These are phyloP conservation scores for Diaporthe aspalathi DNA, from an alignment of 2,329 filamentous ascomycete species.

Conservation along the genomic window DNA sequence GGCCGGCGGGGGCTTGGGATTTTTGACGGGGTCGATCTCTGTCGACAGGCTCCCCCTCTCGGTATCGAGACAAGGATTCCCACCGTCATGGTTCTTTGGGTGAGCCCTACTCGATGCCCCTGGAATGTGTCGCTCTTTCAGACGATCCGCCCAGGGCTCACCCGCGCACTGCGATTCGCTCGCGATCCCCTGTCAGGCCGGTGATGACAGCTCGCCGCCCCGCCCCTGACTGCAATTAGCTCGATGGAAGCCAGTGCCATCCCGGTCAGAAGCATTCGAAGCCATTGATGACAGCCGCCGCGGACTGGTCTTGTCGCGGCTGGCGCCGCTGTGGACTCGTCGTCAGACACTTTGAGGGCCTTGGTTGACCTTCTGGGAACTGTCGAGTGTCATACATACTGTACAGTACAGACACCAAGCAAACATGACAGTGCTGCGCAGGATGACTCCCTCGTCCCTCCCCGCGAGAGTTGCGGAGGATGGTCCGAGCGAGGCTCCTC, in stretches of 20 bases:
- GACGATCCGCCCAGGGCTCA: constrained; percentile 11
- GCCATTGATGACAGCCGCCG: constrained; percentile 37
- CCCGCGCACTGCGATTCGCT: constrained; percentile 32
- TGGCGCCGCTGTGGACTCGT: constrained; percentile 18
- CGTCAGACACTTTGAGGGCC: constrained; percentile 10
- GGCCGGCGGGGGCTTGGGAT: constrained; percentile 16
- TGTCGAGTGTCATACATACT: background rate
- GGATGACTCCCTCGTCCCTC: background rate
- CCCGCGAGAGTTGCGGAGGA: background rate
- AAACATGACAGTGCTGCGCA: background rate
- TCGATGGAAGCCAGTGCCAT: constrained; percentile 29
- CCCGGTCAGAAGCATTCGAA: constrained; percentile 31
- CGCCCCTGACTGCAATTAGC: constrained; percentile 37
- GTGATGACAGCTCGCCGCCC: constrained; percentile 38
- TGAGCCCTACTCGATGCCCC: constrained; percentile 19
- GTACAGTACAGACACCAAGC: no score
- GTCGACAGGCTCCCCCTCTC: constrained; percentile 15
- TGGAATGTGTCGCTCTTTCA: constrained; percentile 17
- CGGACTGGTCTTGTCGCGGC: constrained; percentile 30
- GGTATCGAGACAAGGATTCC: constrained; percentile 33
- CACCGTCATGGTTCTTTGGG: constrained; percentile 30
- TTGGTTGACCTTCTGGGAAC: background rate
- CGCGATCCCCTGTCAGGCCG: constrained; percentile 32
- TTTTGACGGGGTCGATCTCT: constrained; percentile 25
- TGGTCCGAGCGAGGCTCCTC: constrained; percentile 27